Percentiles rank a stretch among this genome's conserved stretches.
Conservation (phyloP, 179 eudicot genomes). For the Heliamphora pulchella region DNA sequence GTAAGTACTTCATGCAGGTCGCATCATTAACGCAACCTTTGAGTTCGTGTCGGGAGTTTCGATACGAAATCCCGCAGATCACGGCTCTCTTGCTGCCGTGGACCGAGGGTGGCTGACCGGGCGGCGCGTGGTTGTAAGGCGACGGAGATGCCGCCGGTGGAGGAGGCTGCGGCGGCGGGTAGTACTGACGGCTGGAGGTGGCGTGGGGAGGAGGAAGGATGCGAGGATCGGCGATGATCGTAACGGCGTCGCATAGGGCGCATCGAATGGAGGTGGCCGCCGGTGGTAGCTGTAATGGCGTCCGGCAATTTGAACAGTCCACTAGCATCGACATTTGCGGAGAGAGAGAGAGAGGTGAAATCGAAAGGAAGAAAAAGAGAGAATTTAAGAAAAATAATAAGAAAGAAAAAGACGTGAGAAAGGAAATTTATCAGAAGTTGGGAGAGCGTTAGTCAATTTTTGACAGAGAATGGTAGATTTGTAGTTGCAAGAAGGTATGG, state of each 20-base stretch:
- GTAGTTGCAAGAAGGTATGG: too few species aligned
- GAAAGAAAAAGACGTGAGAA: too few species aligned
- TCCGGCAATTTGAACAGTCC: conserved; percentile 62
- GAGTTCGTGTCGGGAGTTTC: conserved; percentile 33
- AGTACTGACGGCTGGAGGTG: conserved; percentile 20
- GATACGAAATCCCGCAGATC: conserved; percentile 75
- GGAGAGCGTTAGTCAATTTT: too few species aligned
- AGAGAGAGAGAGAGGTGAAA: conserved; percentile 13
- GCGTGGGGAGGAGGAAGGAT: conserved; percentile 11
- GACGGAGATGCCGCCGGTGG: conserved; percentile 25
- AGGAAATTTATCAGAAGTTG: too few species aligned
- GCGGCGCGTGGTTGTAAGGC: conserved; percentile 28
- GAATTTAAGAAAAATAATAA: too few species aligned
- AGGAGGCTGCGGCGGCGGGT: conserved; percentile 22
- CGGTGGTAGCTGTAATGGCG: conserved; percentile 62
- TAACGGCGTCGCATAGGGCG: conserved; percentile 69
- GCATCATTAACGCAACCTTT: conserved; percentile 59
- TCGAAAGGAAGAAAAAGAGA: neutral
- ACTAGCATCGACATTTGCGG: conserved; percentile 43
- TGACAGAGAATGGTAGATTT: too few species aligned
- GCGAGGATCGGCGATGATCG: conserved; percentile 46
- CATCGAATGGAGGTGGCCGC: conserved; percentile 68
- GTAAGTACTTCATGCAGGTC: conserved; percentile 39
- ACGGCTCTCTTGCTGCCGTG: conserved; percentile 77
- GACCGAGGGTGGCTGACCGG: conserved; percentile 33